Evolutionary conservation across 2,329 filamentous ascomycete genomes (phyloP), one percentile per base, ranked within the genome.

Genomic region (Cercospora sp.): DNA sequence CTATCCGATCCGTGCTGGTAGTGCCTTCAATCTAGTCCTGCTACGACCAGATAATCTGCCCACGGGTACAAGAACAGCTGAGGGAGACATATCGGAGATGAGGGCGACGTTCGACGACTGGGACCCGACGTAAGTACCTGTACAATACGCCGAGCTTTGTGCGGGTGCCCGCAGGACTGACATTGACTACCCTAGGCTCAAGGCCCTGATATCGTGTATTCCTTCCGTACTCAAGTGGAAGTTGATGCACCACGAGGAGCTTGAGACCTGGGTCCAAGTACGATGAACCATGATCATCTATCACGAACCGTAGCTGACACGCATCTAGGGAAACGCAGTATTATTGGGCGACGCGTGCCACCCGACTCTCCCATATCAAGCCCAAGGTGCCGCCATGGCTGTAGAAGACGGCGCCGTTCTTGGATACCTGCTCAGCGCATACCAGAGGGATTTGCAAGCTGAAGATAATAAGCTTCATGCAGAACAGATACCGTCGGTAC

Each of bases 361-460:
- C 73, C 85, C 87, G 32, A 51, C 40, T 32, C 18, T 49, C 1
- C 87, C 87, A 2, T 86, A 87, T 70, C 80, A 87, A 30, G 88
- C 86, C 0, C 89, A 87, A 76, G 89, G 89, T 0, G 89, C 89
- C n/a, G 89, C 89, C 73, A 88, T 85, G 0, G 85, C 87, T 0
- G 80, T 91, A 0, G 89, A 91, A 73, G 89, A 91, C 62, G 89
- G 88, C 0, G 87, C 88, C 0, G 87, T 89, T 0, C 78, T 91
- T 0, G 88, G 88, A 0, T 62, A 62, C 28, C 53, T 70, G 16
- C 43, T 70, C 5, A 60, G 51, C 78, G 82, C 0, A 72, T 90
- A 1, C 9, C 49, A 28, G 5, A 28, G 24, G 28, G 49, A 53
- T 26, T 16, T 28, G 21, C 49, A 53, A 53, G 49, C 49, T n/a